Conservation (phyloP, 78 protist genomes). For the Dictyostelium discoideum region DNA sequence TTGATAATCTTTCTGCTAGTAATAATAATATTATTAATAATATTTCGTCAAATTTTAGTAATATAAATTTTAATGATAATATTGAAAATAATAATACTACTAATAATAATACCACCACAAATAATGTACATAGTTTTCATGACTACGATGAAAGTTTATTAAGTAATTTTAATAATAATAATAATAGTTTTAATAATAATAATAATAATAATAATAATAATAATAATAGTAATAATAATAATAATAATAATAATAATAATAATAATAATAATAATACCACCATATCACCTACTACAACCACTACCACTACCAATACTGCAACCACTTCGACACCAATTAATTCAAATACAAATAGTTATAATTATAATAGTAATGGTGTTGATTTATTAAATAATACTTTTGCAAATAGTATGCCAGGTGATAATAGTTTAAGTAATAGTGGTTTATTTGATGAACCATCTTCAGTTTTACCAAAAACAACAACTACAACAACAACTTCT, state of each 20-base stretch:
- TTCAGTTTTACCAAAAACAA: not conserved
- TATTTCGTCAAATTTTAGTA: not conserved
- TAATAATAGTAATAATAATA: too few relatives aligned
- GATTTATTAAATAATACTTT: not conserved
- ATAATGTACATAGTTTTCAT: not conserved
- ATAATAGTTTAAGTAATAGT: constrained; percentile 9
- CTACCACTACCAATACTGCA: not conserved
- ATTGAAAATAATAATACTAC: not conserved
- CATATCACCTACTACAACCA: not conserved
- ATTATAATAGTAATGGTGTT: not conserved
- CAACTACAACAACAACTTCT: not conserved
- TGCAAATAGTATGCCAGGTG: not conserved
- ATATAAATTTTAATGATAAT: not conserved
- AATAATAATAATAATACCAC: not conserved
- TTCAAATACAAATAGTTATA: not conserved
- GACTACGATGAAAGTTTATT: not conserved
- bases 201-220: too few relatives aligned
- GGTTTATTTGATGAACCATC: not conserved
- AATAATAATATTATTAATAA: not conserved
- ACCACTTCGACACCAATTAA: not conserved
- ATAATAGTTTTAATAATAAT: too few relatives aligned
- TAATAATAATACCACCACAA: not conserved
- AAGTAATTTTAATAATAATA: not conserved
- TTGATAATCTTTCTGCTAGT: not conserved
- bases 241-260: not conserved